Evolutionary conservation across 2,329 filamentous ascomycete species (phyloP), one percentile per base, ranked within the genome.

Genomic region (Remersonia thermophila): DNA sequence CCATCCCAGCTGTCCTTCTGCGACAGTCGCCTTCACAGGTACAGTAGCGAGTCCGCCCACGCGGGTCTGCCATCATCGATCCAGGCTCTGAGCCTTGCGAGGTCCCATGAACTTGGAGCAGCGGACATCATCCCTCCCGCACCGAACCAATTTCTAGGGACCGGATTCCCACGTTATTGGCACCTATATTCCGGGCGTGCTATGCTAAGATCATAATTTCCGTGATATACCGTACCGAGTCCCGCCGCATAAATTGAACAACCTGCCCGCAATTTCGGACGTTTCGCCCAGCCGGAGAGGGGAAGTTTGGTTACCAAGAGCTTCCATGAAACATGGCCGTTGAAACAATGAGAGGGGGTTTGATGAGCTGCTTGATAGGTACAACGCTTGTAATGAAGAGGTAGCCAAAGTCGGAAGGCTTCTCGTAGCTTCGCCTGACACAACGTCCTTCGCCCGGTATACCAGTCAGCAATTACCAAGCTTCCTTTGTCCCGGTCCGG

Each of bases 171-270:
- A 43, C 36, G 33, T 33, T 37, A 33, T 35, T 33, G 23, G 33
- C 35, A 40, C 27, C 30, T 44, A 40, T 44, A 46, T 38, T 33
- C 40, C 35, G 36, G 15, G 30, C 13, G 7, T 38, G 23, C 36
- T 43, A 44, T 46, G 33, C 43, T 37, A 37, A 36, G 38, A 44
- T 39, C 39, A 36, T n/a, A 27, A 32, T 26, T 32, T 14, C 23
- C 35, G 13, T 38, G 37, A 44, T 42, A 36, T 30, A 26, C 40
- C 42, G 35, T 30, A 26, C 40, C 42, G 35, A 37, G 34, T 23
- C 37, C 17, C 20, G 30, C 28, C 11, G 35, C 32, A 17, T 30
- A 15, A 30, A n/a, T n/a, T n/a, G n/a, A 30, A 23, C 14, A 27
- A 13, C 15, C 8, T 15, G 20, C 23, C 36, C 27, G 20, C 26